These are phyloP conservation scores for Hymenoscyphus linearis DNA, from an alignment of 2,329 filamentous ascomycete species.

Conservation along the genomic window DNA sequence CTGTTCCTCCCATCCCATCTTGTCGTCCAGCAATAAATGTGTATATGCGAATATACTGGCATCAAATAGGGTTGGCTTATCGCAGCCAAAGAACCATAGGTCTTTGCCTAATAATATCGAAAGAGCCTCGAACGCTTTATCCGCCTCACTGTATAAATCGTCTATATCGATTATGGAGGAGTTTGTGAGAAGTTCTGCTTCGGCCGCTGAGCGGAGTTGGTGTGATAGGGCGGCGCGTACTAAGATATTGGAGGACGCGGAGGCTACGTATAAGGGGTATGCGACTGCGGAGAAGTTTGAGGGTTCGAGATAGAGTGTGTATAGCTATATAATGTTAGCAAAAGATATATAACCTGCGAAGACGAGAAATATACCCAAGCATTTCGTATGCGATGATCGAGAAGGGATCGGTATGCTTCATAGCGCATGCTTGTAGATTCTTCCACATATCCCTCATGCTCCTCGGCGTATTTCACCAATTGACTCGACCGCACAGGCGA, in stretches of 20 bases:
- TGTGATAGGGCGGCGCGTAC: conserved; percentile 59
- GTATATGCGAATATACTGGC: conserved; percentile 88
- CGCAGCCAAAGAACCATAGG: conserved; percentile 53
- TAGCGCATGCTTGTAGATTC: conserved; percentile 45
- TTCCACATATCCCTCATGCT: conserved; percentile 41
- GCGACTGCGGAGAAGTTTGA: conserved; percentile 63
- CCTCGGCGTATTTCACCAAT: conserved; percentile 63
- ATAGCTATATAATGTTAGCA: conserved; percentile 47
- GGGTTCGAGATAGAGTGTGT: conserved; percentile 72
- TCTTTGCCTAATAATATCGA: conserved; percentile 52
- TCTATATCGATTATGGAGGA: conserved; percentile 51
- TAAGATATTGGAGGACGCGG: conserved; percentile 52
- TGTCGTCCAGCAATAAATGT: conserved; percentile 66
- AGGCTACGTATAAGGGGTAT: conserved; percentile 65
- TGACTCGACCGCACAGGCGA: conserved; percentile 57
- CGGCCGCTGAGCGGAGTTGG: conserved; percentile 68
- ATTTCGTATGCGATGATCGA: conserved; percentile 72
- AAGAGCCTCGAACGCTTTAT: conserved; percentile 57
- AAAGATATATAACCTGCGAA: neutral
- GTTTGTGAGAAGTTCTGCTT: conserved; percentile 65
- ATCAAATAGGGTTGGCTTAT: conserved; percentile 69
- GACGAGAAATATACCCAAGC: conserved; percentile 62
- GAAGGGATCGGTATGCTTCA: conserved; percentile 72
- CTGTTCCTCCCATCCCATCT: conserved; percentile 54
- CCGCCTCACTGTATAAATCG: conserved; percentile 54